Evolutionary conservation across 257 asterid genomes (phyloP).

Genomic region (Ilex asprella): DNA sequence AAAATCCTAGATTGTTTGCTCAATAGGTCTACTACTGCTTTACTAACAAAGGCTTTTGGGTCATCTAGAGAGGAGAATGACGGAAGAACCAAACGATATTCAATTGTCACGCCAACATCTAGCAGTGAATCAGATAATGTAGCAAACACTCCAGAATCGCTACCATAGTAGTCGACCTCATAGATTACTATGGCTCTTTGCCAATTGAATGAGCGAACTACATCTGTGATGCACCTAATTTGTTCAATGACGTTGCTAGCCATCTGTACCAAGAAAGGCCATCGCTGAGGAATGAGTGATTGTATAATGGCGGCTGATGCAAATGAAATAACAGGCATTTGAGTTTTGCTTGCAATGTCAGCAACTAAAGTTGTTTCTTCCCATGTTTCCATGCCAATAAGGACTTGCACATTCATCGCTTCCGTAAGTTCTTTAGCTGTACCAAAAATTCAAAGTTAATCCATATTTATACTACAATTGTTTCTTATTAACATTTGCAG

Average conservation of each 20-base stretch:
- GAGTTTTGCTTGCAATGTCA: neutral
- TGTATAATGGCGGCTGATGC: slow-evolving; percentile 22
- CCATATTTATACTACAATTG: too few relatives aligned
- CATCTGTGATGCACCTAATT: slow-evolving; percentile 16
- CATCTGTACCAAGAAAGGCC: slow-evolving; percentile 44
- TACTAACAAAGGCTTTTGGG: slow-evolving; percentile 15
- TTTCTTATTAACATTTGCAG: too few relatives aligned
- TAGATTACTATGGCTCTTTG: slow-evolving; percentile 27
- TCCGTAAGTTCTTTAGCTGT: neutral
- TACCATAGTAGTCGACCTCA: slow-evolving; percentile 26
- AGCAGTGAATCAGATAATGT: slow-evolving; percentile 24
- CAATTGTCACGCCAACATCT: slow-evolving; percentile 23
- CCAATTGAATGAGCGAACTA: slow-evolving; percentile 31
- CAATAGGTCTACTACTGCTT: slow-evolving; percentile 19
- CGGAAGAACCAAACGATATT: slow-evolving; percentile 27
- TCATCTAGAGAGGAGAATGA: slow-evolving; percentile 20
- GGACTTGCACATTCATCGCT: neutral
- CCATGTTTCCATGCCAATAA: neutral
- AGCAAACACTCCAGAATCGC: slow-evolving; percentile 27
- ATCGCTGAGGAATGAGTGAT: slow-evolving; percentile 15
- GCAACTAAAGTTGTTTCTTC: neutral
- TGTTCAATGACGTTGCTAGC: slow-evolving; percentile 19
- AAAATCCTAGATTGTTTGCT: slow-evolving; percentile 35
- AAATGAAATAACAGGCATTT: slow-evolving; percentile 37
- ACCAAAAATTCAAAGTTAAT: too few relatives aligned